Base-by-base conservation (phyloP, 345 rosid species). In the Lepidium aucheri region DNA sequence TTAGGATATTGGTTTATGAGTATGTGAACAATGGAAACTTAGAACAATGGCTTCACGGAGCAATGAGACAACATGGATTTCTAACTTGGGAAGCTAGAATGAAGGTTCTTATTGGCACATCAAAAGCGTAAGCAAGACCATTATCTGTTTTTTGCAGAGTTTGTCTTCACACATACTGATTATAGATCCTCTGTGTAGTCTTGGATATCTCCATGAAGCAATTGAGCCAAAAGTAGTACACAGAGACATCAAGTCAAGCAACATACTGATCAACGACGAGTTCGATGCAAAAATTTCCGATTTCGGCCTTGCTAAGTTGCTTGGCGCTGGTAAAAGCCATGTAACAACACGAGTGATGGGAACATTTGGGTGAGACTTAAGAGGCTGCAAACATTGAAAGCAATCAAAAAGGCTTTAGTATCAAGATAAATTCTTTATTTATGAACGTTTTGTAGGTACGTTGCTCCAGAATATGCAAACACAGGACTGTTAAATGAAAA, bases 311-410 rank as follows among this genome's bases (percentile, higher is more conserved):
- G 99, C 99, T 30, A 94, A 94, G 86, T 78, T 94, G 76, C 86
- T 94, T 43, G 99, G 99, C 43, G 85, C 95, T 46, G 99, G 92
- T 53, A 94, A 82, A 78, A 94, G 92, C 75, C 91, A 90, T 78
- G 95, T 94, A 42, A 88, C 97, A 8, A 94, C 99, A 50, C 87
- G 99, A 61, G 97, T 94, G n/a, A 94, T 94, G 97, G 99, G 99
- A 68, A 94, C 99, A 67, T 94, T 90, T 53, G 99, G 99, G 99
- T 85, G 50, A 26, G 30, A 26, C 30, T 24, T 24, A 4, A 73
- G 82, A 58, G 1, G 2, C 28, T 16, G 9, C 26, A 26, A 43
- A 33, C 51, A 32, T 4, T 39, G 4, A 43, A 18, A 61, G 4
- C 12, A 61, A 24, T 18, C 12, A 53, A 53, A 9, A 17, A 55